phyloP scores from a whole-genome alignment of 768 basidiomycete species.

The Butyriboletus loyo region DNA sequence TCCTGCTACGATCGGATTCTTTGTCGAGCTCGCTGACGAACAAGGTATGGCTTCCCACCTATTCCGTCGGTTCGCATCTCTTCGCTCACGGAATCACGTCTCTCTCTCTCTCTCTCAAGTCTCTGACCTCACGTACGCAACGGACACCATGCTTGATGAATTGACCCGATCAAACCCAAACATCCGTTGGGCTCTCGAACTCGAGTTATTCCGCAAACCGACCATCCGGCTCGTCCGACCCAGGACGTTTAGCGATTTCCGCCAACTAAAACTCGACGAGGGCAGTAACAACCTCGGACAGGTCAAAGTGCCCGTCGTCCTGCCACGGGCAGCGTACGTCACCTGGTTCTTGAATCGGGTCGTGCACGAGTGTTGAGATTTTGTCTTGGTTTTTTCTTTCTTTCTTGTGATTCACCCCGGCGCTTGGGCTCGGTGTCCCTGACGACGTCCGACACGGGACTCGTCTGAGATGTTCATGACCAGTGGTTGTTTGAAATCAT shows the following conservation, averaged over 20 bases:
- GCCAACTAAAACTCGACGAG: conserved; percentile 16
- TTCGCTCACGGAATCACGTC: neutral
- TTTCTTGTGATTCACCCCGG: no score
- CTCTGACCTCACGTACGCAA: neutral
- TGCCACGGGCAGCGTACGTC: conserved; percentile 6
- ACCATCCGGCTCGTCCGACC: conserved; percentile 21
- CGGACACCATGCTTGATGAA: conserved; percentile 7
- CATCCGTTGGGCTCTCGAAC: neutral
- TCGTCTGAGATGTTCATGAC: no score
- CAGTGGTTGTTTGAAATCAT: neutral
- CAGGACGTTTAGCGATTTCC: conserved; percentile 23
- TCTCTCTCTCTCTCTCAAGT: neutral
- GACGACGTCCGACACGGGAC: neutral
- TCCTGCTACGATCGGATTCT: conserved; percentile 13
- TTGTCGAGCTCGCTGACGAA: conserved; percentile 10
- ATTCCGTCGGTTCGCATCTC: neutral
- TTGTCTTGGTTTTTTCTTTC: no score
- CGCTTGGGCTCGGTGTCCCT: no score
- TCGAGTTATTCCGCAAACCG: conserved; percentile 7
- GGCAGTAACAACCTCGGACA: conserved; percentile 5
- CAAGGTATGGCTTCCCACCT: neutral
- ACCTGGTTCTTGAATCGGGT: conserved; percentile 18
- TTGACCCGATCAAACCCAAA: neutral
- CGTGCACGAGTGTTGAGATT: conserved; percentile 9
- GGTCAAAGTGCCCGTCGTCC: conserved; percentile 23